phyloP scores from a whole-genome alignment of 768 basidiomycete species.

The Mycena latifolia region DNA sequence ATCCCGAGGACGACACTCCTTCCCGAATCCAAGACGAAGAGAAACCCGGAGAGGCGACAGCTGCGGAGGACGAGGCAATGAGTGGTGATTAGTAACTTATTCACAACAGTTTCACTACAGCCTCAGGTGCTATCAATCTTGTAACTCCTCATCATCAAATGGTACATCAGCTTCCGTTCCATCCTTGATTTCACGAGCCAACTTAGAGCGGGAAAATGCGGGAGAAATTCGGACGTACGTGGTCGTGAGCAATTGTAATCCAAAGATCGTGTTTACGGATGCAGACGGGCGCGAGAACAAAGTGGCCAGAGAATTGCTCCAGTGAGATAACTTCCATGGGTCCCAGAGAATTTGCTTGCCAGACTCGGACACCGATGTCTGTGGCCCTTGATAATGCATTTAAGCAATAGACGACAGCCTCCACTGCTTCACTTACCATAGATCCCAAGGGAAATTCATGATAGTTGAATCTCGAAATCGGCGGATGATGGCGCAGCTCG shows the following conservation, averaged over 20 bases:
- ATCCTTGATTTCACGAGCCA: slow-evolving; percentile 6
- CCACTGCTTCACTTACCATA: too few species aligned
- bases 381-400: too few species aligned
- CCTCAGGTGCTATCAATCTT: too few species aligned
- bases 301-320: slow-evolving; percentile 28
- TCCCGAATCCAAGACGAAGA: background rate
- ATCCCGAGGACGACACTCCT: background rate
- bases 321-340: slow-evolving; percentile 15
- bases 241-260: slow-evolving; percentile 36
- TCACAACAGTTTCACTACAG: too few species aligned
- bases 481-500: slow-evolving; percentile 23
- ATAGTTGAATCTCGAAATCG: slow-evolving; percentile 15
- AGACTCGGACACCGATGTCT: slow-evolving; percentile 32
- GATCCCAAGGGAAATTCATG: slow-evolving; percentile 26
- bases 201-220: background rate
- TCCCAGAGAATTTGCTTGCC: slow-evolving; percentile 21
- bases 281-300: slow-evolving; percentile 26
- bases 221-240: slow-evolving; percentile 23
- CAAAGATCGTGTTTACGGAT: slow-evolving; percentile 25
- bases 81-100: background rate
- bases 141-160: background rate
- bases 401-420: too few species aligned
- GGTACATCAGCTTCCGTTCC: background rate
- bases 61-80: background rate
- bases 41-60: background rate